phyloP scores from a whole-genome alignment of 192 early-diverging fungal species.

The Irineochytrium annulatum region DNA sequence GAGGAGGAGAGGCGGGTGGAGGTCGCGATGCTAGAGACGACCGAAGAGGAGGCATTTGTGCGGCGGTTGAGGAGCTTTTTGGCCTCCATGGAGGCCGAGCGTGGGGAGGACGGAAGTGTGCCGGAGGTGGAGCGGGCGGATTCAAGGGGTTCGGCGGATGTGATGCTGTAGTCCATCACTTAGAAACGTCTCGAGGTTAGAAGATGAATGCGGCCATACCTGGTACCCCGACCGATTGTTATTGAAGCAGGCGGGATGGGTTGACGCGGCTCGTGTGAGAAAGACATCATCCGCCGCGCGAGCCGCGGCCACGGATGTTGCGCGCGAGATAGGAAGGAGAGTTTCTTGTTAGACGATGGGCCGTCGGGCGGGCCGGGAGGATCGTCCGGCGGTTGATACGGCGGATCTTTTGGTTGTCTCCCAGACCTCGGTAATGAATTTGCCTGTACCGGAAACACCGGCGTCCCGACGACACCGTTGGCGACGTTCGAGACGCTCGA shows the following conservation, averaged over 20 bases:
- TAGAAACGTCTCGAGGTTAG: too few relatives aligned
- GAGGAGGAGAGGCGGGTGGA: not conserved
- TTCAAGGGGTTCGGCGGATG: not conserved
- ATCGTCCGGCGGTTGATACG: too few relatives aligned
- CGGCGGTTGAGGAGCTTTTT: slow-evolving; percentile 5
- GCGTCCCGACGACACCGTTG: too few relatives aligned
- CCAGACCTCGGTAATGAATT: too few relatives aligned
- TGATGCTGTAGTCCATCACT: too few relatives aligned
- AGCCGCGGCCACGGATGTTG: slow-evolving; percentile 5
- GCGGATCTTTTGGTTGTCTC: too few relatives aligned
- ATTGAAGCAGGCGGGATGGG: too few relatives aligned
- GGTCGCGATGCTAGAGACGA: not conserved
- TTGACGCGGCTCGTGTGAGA: not conserved
- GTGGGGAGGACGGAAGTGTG: not conserved
- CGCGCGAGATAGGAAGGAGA: slow-evolving; percentile 1
- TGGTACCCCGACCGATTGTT: too few relatives aligned
- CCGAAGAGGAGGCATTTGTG: not conserved
- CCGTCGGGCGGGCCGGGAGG: too few relatives aligned
- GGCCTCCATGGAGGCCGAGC: slow-evolving; percentile 4
- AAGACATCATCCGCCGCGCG: not conserved
- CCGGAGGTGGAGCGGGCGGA: not conserved
- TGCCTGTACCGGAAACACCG: too few relatives aligned
- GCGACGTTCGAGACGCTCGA: too few relatives aligned
- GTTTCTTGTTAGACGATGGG: not conserved
- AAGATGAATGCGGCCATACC: too few relatives aligned